Evolutionary conservation across 148 eudicot genomes (phyloP).

Genomic region (Nepenthes gracilis): DNA sequence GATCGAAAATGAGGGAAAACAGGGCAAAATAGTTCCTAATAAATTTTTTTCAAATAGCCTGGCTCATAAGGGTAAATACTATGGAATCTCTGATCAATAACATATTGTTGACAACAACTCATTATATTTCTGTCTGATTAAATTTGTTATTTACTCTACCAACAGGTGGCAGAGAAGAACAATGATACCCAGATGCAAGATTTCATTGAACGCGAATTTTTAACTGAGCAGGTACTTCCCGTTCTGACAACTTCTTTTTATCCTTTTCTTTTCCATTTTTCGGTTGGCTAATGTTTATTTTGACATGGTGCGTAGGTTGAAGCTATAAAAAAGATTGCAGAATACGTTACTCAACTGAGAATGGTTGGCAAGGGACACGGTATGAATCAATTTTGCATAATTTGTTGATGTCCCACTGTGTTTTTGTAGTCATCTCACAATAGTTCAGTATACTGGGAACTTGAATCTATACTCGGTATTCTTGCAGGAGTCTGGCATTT

Average conservation of each 20-base stretch:
- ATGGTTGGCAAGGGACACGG: constrained; percentile 88
- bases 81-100: too few relatives aligned
- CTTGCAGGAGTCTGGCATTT: constrained; percentile 91
- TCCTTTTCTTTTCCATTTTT: not conserved
- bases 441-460: not conserved
- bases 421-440: not conserved
- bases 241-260: not conserved
- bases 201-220: constrained; percentile 59
- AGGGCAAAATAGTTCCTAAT: not conserved
- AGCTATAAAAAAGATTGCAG: constrained; percentile 79
- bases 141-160: not conserved
- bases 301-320: constrained; percentile 36
- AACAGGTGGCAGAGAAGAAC: constrained; percentile 55
- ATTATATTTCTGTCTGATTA: not conserved
- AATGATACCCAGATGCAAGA: constrained; percentile 71
- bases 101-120: not conserved
- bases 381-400: constrained; percentile 16
- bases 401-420: not conserved
- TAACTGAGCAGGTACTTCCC: constrained; percentile 54
- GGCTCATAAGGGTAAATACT: too few relatives aligned
- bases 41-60: not conserved
- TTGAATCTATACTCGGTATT: not conserved
- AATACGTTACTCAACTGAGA: constrained; percentile 68
- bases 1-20: not conserved
- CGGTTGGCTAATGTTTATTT: not conserved